A percentile compares a stretch with the other conserved stretches of the same genome.
Conservation (phyloP, 2,329 filamentous ascomycete species). For the Talaromyces atroroseus region DNA sequence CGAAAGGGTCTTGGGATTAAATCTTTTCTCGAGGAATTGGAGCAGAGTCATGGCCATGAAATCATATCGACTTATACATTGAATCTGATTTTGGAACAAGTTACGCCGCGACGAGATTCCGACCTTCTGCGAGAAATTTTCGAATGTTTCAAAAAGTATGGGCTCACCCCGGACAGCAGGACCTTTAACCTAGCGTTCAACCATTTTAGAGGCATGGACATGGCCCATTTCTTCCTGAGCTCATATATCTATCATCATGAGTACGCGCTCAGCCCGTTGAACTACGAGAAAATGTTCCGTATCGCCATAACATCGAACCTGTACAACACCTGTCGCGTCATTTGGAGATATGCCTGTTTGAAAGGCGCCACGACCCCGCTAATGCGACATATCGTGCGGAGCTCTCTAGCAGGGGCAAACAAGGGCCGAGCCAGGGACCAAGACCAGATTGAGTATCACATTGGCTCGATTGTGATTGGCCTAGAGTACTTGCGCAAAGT, state of each 20-base stretch:
- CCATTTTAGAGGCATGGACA: conserved; percentile 23
- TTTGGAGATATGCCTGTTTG: conserved; percentile 47
- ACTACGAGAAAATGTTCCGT: conserved; percentile 37
- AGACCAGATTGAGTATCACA: conserved; percentile 20
- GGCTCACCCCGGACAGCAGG: conserved; percentile 22
- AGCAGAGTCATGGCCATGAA: conserved; percentile 27
- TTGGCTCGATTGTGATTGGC: conserved; percentile 32
- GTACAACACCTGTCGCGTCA: conserved; percentile 41
- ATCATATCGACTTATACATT: conserved; percentile 35
- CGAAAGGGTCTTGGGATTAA: conserved; percentile 28
- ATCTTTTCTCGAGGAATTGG: conserved; percentile 35
- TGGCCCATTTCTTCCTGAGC: conserved; percentile 15
- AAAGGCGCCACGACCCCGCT: conserved; percentile 24
- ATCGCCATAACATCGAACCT: conserved; percentile 33
- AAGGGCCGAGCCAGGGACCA: conserved; percentile 12
- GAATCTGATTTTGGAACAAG: conserved; percentile 34
- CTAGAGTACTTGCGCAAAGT: conserved; percentile 19
- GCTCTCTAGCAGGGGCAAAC: conserved; percentile 26
- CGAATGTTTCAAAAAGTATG: conserved; percentile 25
- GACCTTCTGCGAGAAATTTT: conserved; percentile 26
- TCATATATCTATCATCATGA: background rate
- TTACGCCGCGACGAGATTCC: conserved; percentile 22
- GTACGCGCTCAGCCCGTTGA: conserved; percentile 20
- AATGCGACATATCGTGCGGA: conserved; percentile 30
- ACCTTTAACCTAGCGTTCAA: conserved; percentile 27